Conservation (phyloP, 2,329 filamentous ascomycete species). For the Gaeumannomyces sp. region DNA sequence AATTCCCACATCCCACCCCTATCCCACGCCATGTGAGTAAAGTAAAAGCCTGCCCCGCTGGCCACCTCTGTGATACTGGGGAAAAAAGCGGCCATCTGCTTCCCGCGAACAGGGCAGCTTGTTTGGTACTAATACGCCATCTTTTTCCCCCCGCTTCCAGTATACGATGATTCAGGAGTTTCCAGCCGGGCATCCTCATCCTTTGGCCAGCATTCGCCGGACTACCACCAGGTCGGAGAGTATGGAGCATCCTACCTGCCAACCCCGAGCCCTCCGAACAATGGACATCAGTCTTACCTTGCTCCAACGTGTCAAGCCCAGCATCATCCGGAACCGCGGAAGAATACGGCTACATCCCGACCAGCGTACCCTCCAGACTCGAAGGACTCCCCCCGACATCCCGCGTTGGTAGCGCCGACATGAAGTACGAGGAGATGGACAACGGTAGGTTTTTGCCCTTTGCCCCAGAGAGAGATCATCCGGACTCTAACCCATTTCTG, state of each 20-base stretch:
- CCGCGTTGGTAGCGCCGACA: slow-evolving; percentile 26
- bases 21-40: slow-evolving; percentile 34
- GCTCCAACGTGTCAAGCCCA: slow-evolving; percentile 45
- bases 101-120: too few relatives aligned
- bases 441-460: slow-evolving; percentile 14
- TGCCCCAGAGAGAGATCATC: neutral
- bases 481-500: slow-evolving; percentile 11
- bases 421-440: slow-evolving; percentile 29
- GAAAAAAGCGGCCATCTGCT: slow-evolving; percentile 19
- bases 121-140: neutral
- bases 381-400: slow-evolving; percentile 25
- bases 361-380: slow-evolving; percentile 40
- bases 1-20: slow-evolving; percentile 32
- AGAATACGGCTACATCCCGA: slow-evolving; percentile 42
- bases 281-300: slow-evolving; percentile 39
- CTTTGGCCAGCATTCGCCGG: slow-evolving; percentile 33
- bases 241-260: slow-evolving; percentile 34
- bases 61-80: neutral
- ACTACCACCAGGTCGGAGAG: slow-evolving; percentile 33
- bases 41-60: neutral
- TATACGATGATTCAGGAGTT: slow-evolving; percentile 20
- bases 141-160: neutral
- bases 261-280: slow-evolving; percentile 37
- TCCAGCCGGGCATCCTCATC: slow-evolving; percentile 37
- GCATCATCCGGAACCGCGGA: slow-evolving; percentile 43